A percentile compares a stretch with the other conserved stretches of the same genome.
Evolutionary conservation across 352 stramenopile genomes (phyloP).

Genomic region (Phytophthora crassamura): DNA sequence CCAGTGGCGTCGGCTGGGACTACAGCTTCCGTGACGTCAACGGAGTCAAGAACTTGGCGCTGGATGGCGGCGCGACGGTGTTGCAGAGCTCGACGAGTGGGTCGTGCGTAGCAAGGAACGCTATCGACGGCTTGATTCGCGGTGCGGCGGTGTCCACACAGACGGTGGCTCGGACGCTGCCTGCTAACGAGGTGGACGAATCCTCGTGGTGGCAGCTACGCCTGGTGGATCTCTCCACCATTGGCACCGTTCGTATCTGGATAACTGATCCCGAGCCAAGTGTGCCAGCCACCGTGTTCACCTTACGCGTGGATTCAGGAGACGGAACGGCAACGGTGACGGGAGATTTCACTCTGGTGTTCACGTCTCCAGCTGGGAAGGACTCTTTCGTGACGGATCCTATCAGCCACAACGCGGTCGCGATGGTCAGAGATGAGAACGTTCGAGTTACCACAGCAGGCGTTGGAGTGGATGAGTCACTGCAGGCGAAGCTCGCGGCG

Average conservation of each 20-base stretch:
- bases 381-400: conserved; percentile 27
- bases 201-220: conserved; percentile 79
- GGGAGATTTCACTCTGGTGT: conserved; percentile 53
- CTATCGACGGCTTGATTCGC: conserved; percentile 68
- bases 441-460: conserved; percentile 37
- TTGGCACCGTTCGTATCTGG: conserved; percentile 75
- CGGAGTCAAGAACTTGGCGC: conserved; percentile 54
- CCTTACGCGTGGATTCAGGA: conserved; percentile 39
- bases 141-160: conserved; percentile 48
- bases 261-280: conserved; percentile 37
- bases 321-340: conserved; percentile 43
- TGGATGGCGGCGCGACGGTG: conserved; percentile 53
- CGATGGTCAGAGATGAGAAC: conserved; percentile 67
- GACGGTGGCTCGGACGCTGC: conserved; percentile 55
- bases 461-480: conserved; percentile 53
- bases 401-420: conserved; percentile 65
- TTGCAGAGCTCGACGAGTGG: conserved; percentile 77
- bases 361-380: conserved; percentile 33
- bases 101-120: conserved; percentile 53
- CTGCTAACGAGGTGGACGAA: conserved; percentile 28
- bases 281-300: conserved; percentile 37
- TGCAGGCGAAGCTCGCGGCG: conserved; percentile 62
- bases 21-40: conserved; percentile 72
- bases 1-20: conserved; percentile 72
- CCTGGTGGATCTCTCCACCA: conserved; percentile 43